Base-by-base conservation (phyloP, 257 asterid genomes). In the Nicotiana tabacum region DNA sequence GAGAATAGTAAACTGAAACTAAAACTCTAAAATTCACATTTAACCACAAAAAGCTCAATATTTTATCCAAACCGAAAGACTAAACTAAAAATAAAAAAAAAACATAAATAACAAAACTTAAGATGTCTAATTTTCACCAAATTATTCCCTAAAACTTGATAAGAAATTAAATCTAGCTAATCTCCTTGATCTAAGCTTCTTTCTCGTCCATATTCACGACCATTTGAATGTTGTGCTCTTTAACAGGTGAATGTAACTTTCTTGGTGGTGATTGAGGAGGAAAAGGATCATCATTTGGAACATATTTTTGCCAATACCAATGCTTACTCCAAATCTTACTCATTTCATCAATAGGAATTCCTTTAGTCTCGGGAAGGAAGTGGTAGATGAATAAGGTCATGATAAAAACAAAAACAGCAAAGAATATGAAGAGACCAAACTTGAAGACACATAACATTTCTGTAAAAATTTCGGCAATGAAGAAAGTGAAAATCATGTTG, bases 271-370 rank as follows among this genome's bases (percentile, higher is more conserved):
- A 80, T 84, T 78, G 82, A 24, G 88, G 81, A 24, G 88, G 88
- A 72, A 69, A 77, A 55, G 3, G 1, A 16, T 21, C 15, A 13
- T 74, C 1, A 16, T 88, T 89, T 0, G 55, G 16, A 70, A 92
- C 80, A 55, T 81, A 94, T 81, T 79, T 89, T 7, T 89, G 86
- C 97, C 98, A 94, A 85, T 83, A 93, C 97, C 95, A 92, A 30
- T 94, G 98, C 29, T 85, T 29, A 82, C 89, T 90, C 97, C 98
- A 94, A 33, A 93, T 92, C 33, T 77, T 35, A 43, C n/a, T 77
- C 97, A 94, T 92, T 81, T 94, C 97, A 80, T 94, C 98, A 3
- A 94, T 91, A 12, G 97, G 97, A 8, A 94, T 84, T 17, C 91
- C 91, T 87, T 91, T 94, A 0, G 97, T 94, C 89, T 94, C 98